Evolutionary conservation across 148 eudicot genomes (phyloP), one percentile per base, ranked within the genome.

Genomic region (Arctostaphylos glauca): DNA sequence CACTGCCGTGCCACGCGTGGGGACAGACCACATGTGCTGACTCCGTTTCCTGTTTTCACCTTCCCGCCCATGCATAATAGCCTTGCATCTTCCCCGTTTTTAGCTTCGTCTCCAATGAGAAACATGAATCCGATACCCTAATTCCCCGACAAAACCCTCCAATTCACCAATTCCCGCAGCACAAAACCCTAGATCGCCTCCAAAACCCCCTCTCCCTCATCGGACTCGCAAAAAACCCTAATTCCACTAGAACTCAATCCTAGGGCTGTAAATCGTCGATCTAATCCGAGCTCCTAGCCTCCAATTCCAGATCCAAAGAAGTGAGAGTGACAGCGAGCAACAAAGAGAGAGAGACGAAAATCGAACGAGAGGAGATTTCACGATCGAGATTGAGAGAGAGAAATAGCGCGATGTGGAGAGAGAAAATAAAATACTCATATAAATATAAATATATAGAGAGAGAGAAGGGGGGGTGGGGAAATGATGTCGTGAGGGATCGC

Each of bases 21-120:
- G 75, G 80, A 80, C 87, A 81, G 92, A 78, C 87, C 77, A 83
- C 92, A 90, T 88, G 83, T 81, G 87, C 87, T 87, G 87, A 86
- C 66, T 60, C 80, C 71, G 87, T 80, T 82, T 87, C 81, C 87
- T 64, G 80, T 31, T 82, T 3, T 82, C 89, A 80, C 87, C 91
- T 82, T 76, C 88, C 86, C 87, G 74, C 53, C 82, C 74, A 72
- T 81, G 82, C 79, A 78, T 85, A 78, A 72, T 74, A 85, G 6
- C 77, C 79, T 85, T 49, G 83, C 87, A 85, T 78, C 84, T 73
- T 81, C 84, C 84, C 87, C 89, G 48, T 81, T 68, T 12, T n/a
- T 4, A 56, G 6, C 77, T 55, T 50, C 62, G 46, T 23, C 86
- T 56, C 75, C 59, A 54, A 53, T 72, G 55, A 31, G 41, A 80